phyloP scores from a whole-genome alignment of 495 filamentous ascomycete genomes.

The Filosporella fistucella region DNA sequence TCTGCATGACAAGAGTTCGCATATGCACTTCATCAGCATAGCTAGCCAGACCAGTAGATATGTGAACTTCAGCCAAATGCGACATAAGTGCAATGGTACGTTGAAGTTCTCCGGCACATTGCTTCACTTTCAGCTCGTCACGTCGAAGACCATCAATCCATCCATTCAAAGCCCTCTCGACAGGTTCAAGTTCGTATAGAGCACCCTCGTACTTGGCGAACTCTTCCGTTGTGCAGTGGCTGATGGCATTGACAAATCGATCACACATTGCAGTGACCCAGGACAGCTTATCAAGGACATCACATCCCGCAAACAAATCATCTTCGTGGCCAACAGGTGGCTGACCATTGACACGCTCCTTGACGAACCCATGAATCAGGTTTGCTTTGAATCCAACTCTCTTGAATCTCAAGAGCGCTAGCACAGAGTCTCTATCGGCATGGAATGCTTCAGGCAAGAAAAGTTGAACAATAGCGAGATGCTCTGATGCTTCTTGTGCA shows the following conservation, averaged over 20 bases:
- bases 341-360: constrained; percentile 61
- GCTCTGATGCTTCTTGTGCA: constrained; percentile 83
- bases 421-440: constrained; percentile 72
- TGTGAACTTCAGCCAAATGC: constrained; percentile 78
- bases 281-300: constrained; percentile 77
- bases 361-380: constrained; percentile 73
- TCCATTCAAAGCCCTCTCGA: constrained; percentile 81
- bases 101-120: constrained; percentile 75
- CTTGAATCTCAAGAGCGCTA: constrained; percentile 81
- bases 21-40: constrained; percentile 77
- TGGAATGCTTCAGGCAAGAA: constrained; percentile 89
- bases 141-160: constrained; percentile 82
- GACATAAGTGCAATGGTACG: constrained; percentile 78
- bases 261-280: constrained; percentile 81
- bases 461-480: constrained; percentile 77
- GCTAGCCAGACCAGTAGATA: constrained; percentile 64
- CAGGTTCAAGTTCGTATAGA: constrained; percentile 85
- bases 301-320: constrained; percentile 70
- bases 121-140: constrained; percentile 82
- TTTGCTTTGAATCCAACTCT: constrained; percentile 84
- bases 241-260: constrained; percentile 75
- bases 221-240: constrained; percentile 66
- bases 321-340: constrained; percentile 56
- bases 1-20: constrained; percentile 70
- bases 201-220: constrained; percentile 73